A percentile compares a stretch with the other conserved stretches of the same genome.
Conservation (phyloP, 805 yeast genomes). For the Wickerhamiella hasegawae region DNA sequence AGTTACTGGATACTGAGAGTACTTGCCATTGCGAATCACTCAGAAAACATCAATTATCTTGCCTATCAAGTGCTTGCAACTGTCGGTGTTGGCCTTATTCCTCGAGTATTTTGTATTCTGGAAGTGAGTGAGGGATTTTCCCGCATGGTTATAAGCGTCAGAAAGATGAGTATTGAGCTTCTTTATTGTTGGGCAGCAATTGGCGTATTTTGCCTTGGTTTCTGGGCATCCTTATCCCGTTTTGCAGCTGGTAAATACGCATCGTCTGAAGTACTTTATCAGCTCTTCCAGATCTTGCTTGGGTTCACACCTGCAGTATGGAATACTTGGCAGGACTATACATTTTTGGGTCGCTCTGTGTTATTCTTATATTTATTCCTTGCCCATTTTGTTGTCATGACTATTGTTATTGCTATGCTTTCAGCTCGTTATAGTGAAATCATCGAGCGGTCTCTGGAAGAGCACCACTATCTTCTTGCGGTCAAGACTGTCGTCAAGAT, state of each 20-base stretch:
- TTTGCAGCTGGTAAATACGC: slow-evolving; percentile 28
- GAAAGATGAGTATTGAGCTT: slow-evolving; percentile 35
- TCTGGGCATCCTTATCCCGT: slow-evolving; percentile 37
- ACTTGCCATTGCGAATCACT: slow-evolving; percentile 7
- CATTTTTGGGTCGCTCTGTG: slow-evolving; percentile 30
- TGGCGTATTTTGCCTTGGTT: slow-evolving; percentile 35
- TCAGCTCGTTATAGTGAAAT: slow-evolving; percentile 24
- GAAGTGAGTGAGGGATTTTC: slow-evolving; percentile 38
- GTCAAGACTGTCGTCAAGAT: slow-evolving; percentile 25
- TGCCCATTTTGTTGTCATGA: slow-evolving; percentile 37
- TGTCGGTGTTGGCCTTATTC: slow-evolving; percentile 32
- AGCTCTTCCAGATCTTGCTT: slow-evolving; percentile 35
- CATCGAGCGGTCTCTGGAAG: slow-evolving; percentile 23
- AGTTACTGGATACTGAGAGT: slow-evolving; percentile 15
- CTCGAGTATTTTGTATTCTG: slow-evolving; percentile 33
- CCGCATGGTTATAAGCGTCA: slow-evolving; percentile 33
- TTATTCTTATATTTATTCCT: slow-evolving; percentile 36
- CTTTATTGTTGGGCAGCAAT: slow-evolving; percentile 33
- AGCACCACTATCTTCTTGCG: slow-evolving; percentile 23
- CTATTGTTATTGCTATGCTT: slow-evolving; percentile 39
- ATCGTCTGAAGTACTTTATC: slow-evolving; percentile 32
- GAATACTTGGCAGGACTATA: slow-evolving; percentile 36
- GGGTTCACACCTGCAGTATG: slow-evolving; percentile 49
- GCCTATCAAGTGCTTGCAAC: slow-evolving; percentile 22
- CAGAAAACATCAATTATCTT: slow-evolving; percentile 1